Base-by-base conservation (phyloP, 768 basidiomycete genomes). In the Boletellus ananiceps region DNA sequence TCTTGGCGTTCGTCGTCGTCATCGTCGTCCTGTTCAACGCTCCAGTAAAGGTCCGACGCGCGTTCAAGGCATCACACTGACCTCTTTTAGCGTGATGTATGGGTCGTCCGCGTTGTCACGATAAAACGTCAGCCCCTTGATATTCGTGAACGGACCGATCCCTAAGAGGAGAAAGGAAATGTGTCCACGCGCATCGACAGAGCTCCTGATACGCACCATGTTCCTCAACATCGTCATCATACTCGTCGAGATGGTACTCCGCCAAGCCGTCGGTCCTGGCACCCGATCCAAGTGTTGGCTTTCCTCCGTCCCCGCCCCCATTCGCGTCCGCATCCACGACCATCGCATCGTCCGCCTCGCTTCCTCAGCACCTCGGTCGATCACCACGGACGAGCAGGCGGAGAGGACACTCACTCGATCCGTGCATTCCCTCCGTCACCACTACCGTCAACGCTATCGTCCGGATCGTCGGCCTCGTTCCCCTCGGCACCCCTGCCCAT, bases 11-110 rank as follows among this genome's bases (percentile, higher is more conserved):
- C 96, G 40, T 87, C 79, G 31, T 88, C 88, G 43, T 84, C 79
- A 14, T 83, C 81, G 60, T 87, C 82, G 34, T 39, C 41, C 60
- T 63, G 46, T 51, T 19, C 46, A 41, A 29, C 13, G 27, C 21
- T 50, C 36, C 29, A 57, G 50, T 23, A n/a, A 5, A 23, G 5
- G 21, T 27, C 23, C 8, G 16, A 38, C 3, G 2, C 29, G 3
- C 14, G 12, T 18, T 27, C 15, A 29, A 41, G n/a, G 2, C 40
- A 12, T 35, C 14, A 21, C 15, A 65, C 80, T 36, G 60, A 91
- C 93, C 61, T 93, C 90, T 78, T 96, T 94, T 34, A 98, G 69
- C 0, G 95, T 98, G 57, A 99, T 88, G 62, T 94, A 98, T 0
- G 96, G 96, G 69, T 99, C 96, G 32, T 97, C 92, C 46, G 88